phyloP scores from a whole-genome alignment of 257 asterid species.

The Scutellaria baicalensis region DNA sequence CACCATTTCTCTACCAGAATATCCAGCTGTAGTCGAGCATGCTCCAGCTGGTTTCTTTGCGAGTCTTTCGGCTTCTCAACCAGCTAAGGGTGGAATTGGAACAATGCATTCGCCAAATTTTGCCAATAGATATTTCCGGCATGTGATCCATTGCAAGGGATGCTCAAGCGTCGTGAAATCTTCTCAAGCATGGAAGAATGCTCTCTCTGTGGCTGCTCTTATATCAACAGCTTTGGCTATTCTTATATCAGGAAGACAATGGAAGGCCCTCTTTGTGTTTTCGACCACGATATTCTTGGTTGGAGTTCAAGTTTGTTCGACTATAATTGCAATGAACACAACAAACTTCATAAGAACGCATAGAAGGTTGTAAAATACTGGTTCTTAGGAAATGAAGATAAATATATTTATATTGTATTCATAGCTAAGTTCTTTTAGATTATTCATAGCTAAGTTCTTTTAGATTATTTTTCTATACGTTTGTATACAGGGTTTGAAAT shows the following conservation, averaged over 20 bases:
- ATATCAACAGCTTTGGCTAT: constrained; percentile 67
- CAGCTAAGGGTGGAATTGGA: constrained; percentile 89
- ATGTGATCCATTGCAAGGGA: constrained; percentile 68
- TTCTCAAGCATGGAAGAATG: constrained; percentile 53
- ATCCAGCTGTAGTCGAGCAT: constrained; percentile 82
- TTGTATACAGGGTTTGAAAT: neutral
- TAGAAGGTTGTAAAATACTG: constrained; percentile 45
- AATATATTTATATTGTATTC: neutral
- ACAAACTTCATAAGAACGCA: constrained; percentile 84
- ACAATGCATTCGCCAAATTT: constrained; percentile 62
- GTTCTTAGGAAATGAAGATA: neutral
- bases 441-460: neutral
- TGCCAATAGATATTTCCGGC: constrained; percentile 74
- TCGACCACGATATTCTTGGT: constrained; percentile 52
- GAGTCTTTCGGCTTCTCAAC: constrained; percentile 72
- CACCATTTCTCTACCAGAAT: constrained; percentile 52
- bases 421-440: neutral
- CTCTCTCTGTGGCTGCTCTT: constrained; percentile 51
- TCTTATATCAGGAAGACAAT: constrained; percentile 65
- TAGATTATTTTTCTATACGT: neutral
- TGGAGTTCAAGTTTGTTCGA: constrained; percentile 57
- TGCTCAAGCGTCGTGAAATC: constrained; percentile 47
- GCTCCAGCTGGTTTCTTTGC: constrained; percentile 95
- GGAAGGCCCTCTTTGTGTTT: constrained; percentile 65
- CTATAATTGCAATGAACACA: constrained; percentile 58